Conservation (phyloP, 441 rosid species). For the Arabidopsis lyrata region DNA sequence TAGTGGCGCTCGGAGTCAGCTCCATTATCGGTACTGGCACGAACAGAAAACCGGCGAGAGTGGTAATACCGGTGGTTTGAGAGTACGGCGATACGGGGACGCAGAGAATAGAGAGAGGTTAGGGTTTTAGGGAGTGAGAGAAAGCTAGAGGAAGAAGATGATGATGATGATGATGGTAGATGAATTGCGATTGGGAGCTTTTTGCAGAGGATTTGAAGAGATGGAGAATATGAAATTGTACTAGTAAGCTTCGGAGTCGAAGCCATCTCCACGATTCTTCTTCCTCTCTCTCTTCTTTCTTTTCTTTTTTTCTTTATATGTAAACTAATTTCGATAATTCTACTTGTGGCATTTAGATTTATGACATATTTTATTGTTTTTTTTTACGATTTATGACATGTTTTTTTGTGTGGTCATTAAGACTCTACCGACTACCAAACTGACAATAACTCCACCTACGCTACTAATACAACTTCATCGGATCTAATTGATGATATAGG, state of each 20-base stretch:
- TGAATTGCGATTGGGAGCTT: slow-evolving; percentile 48
- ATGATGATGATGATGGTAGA: slow-evolving; percentile 28
- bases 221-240: slow-evolving; percentile 50
- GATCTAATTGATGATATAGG: no score
- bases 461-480: no score
- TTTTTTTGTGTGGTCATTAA: slow-evolving; percentile 22
- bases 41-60: slow-evolving; percentile 51
- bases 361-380: slow-evolving; percentile 3
- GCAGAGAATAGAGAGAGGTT: slow-evolving; percentile 33
- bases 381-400: slow-evolving; percentile 7
- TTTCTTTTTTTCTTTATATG: background rate
- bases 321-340: background rate
- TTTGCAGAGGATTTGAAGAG: slow-evolving; percentile 54
- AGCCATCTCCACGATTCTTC: slow-evolving; percentile 44
- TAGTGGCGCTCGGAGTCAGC: slow-evolving; percentile 61
- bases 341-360: slow-evolving; percentile 7
- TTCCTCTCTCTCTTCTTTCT: background rate
- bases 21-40: slow-evolving; percentile 68
- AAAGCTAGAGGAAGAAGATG: slow-evolving; percentile 35
- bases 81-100: slow-evolving; percentile 38
- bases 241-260: slow-evolving; percentile 59
- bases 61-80: slow-evolving; percentile 35
- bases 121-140: slow-evolving; percentile 52
- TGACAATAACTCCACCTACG: background rate
- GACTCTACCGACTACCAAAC: background rate